Base-by-base conservation (phyloP, 495 filamentous ascomycete species). In the Hyaloscypha variabilis region DNA sequence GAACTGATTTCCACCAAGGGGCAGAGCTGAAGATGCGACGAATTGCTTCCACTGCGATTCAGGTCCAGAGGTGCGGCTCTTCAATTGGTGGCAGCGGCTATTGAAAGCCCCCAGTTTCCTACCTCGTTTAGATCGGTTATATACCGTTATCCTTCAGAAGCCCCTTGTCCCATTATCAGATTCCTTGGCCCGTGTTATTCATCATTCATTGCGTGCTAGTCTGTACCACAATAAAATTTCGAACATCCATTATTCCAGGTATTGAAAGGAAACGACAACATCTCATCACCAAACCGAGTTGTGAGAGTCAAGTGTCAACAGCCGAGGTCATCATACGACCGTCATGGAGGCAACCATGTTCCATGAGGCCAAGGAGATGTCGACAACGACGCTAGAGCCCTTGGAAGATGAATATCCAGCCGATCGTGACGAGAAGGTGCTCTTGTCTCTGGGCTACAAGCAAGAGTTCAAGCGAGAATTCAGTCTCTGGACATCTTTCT, bases 401-500 rank as follows among this genome's bases (percentile, higher is more conserved):
- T 23, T 62, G 17, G 60, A 62, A 0, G 60, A 62, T 30, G 60
- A 62, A 3, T 51, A 52, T 5, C 60, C 60, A 17, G 42, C 19
- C 23, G 60, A 62, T 26, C 60, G 53, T 53, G 60, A 62, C 17
- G 60, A 62, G 60, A 26, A 62, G 60, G 60, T 62, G 0, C 60
- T 62, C 23, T 34, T 62, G 13, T 62, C 60, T 53, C 29, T 62
- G n/a, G 90, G 90, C 21, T 91, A 91, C 72, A 90, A 90, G 71
- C 86, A 88, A 57, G 90, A 92, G 69, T 91, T 91, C 79, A 91
- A 90, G 76, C 81, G 90, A 62, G 90, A 92, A 67, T 91, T 92
- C 72, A 87, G 82, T n/a, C 76, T 90, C n/a, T 91, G 88, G 85
- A 90, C 88, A 14, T 88, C 88, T 0, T 92, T 92, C 75, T 90